phyloP scores from a whole-genome alignment of 805 yeast species.

The Schizosaccharomyces lindneri region DNA sequence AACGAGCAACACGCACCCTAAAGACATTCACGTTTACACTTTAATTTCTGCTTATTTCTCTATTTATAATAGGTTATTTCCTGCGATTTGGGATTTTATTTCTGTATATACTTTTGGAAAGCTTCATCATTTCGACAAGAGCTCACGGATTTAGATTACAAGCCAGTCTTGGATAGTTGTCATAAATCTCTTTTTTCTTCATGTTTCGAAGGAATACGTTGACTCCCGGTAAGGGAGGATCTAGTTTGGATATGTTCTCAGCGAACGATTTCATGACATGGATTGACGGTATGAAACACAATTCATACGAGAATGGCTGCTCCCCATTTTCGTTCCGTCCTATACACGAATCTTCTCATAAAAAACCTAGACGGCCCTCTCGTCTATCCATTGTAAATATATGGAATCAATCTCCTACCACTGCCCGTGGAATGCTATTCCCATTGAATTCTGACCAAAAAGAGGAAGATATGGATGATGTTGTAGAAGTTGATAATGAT shows the following conservation, averaged over 20 bases:
- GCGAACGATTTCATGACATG: neutral
- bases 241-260: neutral
- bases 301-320: neutral
- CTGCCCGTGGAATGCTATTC: neutral
- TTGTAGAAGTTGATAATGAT: neutral
- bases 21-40: too few species aligned
- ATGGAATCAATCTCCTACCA: neutral
- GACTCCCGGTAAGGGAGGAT: neutral
- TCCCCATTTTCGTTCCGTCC: neutral
- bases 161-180: too few species aligned
- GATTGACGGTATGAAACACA: neutral
- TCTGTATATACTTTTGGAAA: too few species aligned
- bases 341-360: neutral
- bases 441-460: neutral
- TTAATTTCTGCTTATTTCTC: too few species aligned
- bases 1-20: too few species aligned
- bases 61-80: too few species aligned
- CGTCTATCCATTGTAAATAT: neutral
- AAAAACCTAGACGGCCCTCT: neutral
- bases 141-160: too few species aligned
- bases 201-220: neutral
- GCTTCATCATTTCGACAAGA: too few species aligned
- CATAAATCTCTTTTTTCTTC: neutral
- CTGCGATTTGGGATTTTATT: too few species aligned
- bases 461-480: neutral